Percentiles rank a stretch among this genome's conserved stretches.
Evolutionary conservation across 2,329 filamentous ascomycete genomes (phyloP).

Genomic region (Colletotrichum filicis): DNA sequence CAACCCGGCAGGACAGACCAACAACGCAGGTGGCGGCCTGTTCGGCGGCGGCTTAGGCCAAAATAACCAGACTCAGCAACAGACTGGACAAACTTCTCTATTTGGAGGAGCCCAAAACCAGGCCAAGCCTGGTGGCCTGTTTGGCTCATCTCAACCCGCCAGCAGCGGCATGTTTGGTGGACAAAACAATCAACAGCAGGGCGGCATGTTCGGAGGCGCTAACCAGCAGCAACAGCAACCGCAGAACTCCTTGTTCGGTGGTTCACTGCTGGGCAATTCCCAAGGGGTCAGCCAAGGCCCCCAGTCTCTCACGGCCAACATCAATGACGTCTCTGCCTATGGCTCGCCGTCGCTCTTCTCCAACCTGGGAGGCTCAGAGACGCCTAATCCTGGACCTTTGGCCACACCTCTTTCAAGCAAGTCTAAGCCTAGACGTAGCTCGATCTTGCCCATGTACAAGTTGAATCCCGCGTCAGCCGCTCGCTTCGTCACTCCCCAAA

Average conservation of each 20-base stretch:
- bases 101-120: slow-evolving; percentile 66
- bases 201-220: slow-evolving; percentile 58
- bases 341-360: slow-evolving; percentile 89
- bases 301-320: slow-evolving; percentile 76
- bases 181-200: slow-evolving; percentile 57
- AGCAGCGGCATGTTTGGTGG: slow-evolving; percentile 66
- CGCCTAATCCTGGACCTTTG: slow-evolving; percentile 83
- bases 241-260: slow-evolving; percentile 51
- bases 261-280: slow-evolving; percentile 69
- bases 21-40: slow-evolving; percentile 52
- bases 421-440: slow-evolving; percentile 79
- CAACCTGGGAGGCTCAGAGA: slow-evolving; percentile 71
- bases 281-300: slow-evolving; percentile 61
- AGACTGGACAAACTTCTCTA: slow-evolving; percentile 53
- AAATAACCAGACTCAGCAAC: slow-evolving; percentile 47
- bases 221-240: slow-evolving; percentile 62
- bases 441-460: slow-evolving; percentile 87
- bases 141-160: slow-evolving; percentile 56
- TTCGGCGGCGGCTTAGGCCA: slow-evolving; percentile 62
- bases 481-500: slow-evolving; percentile 85
- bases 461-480: slow-evolving; percentile 84
- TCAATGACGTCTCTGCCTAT: slow-evolving; percentile 88
- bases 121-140: slow-evolving; percentile 65
- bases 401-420: slow-evolving; percentile 87
- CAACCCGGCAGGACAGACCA: slow-evolving; percentile 46